Percentiles rank a stretch among this genome's conserved stretches.
Evolutionary conservation across 768 basidiomycete genomes (phyloP).

Genomic region (Boletus sp.): DNA sequence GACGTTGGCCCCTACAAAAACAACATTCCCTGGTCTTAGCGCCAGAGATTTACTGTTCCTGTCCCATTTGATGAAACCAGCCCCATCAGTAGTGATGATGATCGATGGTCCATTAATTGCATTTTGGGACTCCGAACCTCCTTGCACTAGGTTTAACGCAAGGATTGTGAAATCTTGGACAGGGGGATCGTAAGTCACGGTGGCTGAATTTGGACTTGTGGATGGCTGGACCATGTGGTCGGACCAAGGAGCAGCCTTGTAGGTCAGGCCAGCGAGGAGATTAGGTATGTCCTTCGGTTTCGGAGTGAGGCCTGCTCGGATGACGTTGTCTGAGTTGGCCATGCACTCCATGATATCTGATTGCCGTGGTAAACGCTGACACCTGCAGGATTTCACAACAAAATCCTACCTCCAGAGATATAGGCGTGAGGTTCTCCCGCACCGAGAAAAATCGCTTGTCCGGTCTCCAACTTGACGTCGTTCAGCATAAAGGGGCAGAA

Average conservation of each 20-base stretch:
- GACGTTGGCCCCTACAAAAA: conserved; percentile 77
- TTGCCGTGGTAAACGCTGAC: neutral
- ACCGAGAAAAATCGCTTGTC: conserved; percentile 91
- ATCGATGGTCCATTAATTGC: conserved; percentile 82
- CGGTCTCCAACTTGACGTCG: conserved; percentile 71
- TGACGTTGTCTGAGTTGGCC: conserved; percentile 99
- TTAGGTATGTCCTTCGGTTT: conserved; percentile 94
- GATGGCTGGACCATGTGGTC: conserved; percentile 69
- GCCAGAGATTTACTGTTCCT: conserved; percentile 35
- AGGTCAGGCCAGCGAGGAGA: conserved; percentile 83
- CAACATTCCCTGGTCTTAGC: conserved; percentile 63
- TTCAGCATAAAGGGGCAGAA: conserved; percentile 92
- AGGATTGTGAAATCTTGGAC: conserved; percentile 92
- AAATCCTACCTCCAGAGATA: conserved; percentile 74
- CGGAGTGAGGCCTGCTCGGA: conserved; percentile 95
- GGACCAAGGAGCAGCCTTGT: conserved; percentile 62
- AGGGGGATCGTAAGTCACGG: conserved; percentile 82
- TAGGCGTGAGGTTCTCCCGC: conserved; percentile 98
- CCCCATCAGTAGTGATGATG: conserved; percentile 69
- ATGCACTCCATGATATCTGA: conserved; percentile 98
- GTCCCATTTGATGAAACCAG: conserved; percentile 54
- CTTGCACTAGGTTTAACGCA: conserved; percentile 46
- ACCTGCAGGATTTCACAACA: neutral
- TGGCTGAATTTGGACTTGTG: conserved; percentile 39
- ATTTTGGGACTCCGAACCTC: conserved; percentile 51